These are phyloP conservation scores for Lipomyces sp. DNA, from an alignment of 805 yeast genomes.

Conservation along the genomic window DNA sequence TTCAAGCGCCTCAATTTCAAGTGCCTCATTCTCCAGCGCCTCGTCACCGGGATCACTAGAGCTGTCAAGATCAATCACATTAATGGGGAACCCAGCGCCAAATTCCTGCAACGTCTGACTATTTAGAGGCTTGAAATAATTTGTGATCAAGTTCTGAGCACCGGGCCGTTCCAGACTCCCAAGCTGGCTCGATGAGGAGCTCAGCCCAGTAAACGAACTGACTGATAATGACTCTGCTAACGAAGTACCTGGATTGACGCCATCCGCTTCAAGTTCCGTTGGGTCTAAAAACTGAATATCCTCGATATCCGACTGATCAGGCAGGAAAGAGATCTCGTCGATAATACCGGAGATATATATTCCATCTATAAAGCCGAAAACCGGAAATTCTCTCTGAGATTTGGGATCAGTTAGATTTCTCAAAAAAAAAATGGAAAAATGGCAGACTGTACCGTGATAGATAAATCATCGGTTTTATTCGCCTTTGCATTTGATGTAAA, in stretches of 20 bases:
- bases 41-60: too few relatives aligned
- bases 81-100: background rate
- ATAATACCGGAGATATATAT: conserved; percentile 25
- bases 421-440: too few relatives aligned
- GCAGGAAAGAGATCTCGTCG: conserved; percentile 22
- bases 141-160: background rate
- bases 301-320: conserved; percentile 7
- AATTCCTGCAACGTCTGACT: background rate
- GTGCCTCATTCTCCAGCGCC: too few relatives aligned
- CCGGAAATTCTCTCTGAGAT: conserved; percentile 18
- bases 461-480: background rate
- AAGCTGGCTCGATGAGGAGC: background rate
- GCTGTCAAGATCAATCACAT: background rate
- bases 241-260: background rate
- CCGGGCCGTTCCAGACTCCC: background rate
- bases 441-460: conserved; percentile 7
- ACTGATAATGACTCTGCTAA: background rate
- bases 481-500: conserved; percentile 10
- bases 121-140: conserved; percentile 10
- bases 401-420: too few relatives aligned
- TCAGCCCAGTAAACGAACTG: background rate
- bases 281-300: conserved; percentile 18
- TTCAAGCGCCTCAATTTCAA: too few relatives aligned
- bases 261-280: background rate
- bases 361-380: conserved; percentile 25